These are phyloP conservation scores for Tetrapisispora nanseiensis DNA, from an alignment of 805 yeast genomes.

Conservation along the genomic window DNA sequence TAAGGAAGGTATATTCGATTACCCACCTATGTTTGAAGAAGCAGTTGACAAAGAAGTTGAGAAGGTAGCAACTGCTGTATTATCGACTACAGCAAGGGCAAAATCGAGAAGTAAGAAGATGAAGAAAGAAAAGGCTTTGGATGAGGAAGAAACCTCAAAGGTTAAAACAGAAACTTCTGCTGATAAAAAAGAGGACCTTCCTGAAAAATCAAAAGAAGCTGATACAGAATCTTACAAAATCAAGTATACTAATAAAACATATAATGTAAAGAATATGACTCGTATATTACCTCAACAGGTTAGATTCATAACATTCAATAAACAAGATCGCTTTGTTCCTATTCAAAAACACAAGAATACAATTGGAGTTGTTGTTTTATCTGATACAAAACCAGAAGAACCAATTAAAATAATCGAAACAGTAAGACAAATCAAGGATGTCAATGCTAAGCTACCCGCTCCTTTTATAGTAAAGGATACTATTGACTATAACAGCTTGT, in stretches of 20 bases:
- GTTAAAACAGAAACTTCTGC: slow-evolving; percentile 28
- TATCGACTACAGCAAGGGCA: slow-evolving; percentile 91
- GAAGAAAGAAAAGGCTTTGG: slow-evolving; percentile 42
- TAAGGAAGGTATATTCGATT: slow-evolving; percentile 68
- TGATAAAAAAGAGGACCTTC: slow-evolving; percentile 22
- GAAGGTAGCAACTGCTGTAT: slow-evolving; percentile 83
- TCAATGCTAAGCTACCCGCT: slow-evolving; percentile 52
- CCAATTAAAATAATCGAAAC: slow-evolving; percentile 66
- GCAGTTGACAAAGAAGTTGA: slow-evolving; percentile 75
- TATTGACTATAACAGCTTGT: slow-evolving; percentile 15
- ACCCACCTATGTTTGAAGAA: slow-evolving; percentile 82
- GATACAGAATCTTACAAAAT: slow-evolving; percentile 31
- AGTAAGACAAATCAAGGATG: slow-evolving; percentile 64
- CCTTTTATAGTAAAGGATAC: slow-evolving; percentile 27
- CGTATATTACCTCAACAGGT: slow-evolving; percentile 87
- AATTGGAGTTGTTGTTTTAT: slow-evolving; percentile 62
- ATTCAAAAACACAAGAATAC: slow-evolving; percentile 64
- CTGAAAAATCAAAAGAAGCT: slow-evolving; percentile 13
- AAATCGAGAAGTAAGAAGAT: slow-evolving; percentile 75
- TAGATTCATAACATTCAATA: slow-evolving; percentile 66
- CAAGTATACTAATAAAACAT: slow-evolving; percentile 55
- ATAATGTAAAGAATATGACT: slow-evolving; percentile 65
- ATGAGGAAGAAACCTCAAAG: slow-evolving; percentile 29
- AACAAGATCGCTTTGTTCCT: slow-evolving; percentile 71
- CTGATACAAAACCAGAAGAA: slow-evolving; percentile 53